Evolutionary conservation across 2,329 filamentous ascomycete species (phyloP), one percentile per base, ranked within the genome.

Genomic region (Clarireedia monteithiana): DNA sequence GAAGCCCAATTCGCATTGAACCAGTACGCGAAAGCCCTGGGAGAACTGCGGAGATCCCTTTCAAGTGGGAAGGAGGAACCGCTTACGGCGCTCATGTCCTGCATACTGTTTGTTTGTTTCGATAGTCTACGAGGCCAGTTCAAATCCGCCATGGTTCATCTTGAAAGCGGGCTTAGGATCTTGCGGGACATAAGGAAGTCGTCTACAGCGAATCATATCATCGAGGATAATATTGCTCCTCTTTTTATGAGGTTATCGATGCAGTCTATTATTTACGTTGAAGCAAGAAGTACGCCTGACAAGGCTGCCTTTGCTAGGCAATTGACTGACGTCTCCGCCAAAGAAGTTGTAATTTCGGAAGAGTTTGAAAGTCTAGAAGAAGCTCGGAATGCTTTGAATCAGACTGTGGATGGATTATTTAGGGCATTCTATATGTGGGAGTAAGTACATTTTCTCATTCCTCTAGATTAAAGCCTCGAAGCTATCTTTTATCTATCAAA

Each of bases 211-310:
- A 58, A 63, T 3, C 53, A 56, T 24, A 51, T 62, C 53, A 61
- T 67, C 23, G 59, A 63, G 30, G 59, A 60, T 12, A 42, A 60
- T 5, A 64, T 68, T 23, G 56, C 57, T 3, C 65, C 63, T n/a
- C 45, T 68, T 2, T 64, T 68, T 26, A 55, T 60, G 30, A 53
- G 67, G 55, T 55, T 68, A 9, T 61, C 58, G 17, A 56, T 65
- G 7, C 64, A 68, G 48, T 59, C 65, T 17, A 64, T 68, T 36
- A n/a, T 68, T 7, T 68, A 64, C 40, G 56, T 67, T n/a, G 66
- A 67, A 47, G 65, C 65, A 3, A 60, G 59, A 39, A 45, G 44
- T 39, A 53, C 48, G 3, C n/a, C 57, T 30, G 59, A 65, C 15
- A 48, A 60, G 36, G 49, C 46, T 20, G 47, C 30, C n/a, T 61